These are phyloP conservation scores for Aspergillus novofumigatus DNA, from an alignment of 2,329 filamentous ascomycete species.

Conservation along the genomic window DNA sequence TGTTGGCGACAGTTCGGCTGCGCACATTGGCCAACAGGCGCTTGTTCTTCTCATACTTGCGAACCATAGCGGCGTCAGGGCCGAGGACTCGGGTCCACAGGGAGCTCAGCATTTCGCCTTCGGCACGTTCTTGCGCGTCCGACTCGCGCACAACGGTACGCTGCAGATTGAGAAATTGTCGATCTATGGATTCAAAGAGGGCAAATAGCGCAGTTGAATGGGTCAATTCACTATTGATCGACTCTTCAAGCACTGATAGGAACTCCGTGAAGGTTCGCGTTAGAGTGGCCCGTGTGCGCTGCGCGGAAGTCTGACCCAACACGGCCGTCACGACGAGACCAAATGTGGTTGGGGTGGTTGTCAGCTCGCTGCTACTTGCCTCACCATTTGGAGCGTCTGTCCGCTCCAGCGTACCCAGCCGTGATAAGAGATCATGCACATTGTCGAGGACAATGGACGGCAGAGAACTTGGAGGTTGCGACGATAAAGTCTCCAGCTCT, in stretches of 20 bases:
- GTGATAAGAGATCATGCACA: slow-evolving; percentile 70
- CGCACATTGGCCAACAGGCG: slow-evolving; percentile 73
- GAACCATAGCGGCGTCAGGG: slow-evolving; percentile 66
- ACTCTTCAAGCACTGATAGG: slow-evolving; percentile 79
- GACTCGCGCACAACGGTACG: slow-evolving; percentile 80
- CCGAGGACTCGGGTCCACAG: slow-evolving; percentile 86
- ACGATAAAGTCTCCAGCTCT: slow-evolving; percentile 69
- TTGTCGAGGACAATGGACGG: slow-evolving; percentile 73
- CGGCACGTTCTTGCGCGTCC: slow-evolving; percentile 71
- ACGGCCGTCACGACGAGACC: slow-evolving; percentile 66
- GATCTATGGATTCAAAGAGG: slow-evolving; percentile 88
- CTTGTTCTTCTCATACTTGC: slow-evolving; percentile 89
- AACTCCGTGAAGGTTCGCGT: slow-evolving; percentile 88
- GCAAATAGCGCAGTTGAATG: slow-evolving; percentile 76
- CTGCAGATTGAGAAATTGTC: slow-evolving; percentile 83
- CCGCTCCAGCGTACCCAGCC: slow-evolving; percentile 41
- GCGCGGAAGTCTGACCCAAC: slow-evolving; percentile 75
- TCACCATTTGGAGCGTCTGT: slow-evolving; percentile 23
- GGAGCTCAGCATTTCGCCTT: slow-evolving; percentile 75
- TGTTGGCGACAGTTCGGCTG: slow-evolving; percentile 79
- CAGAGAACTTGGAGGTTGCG: slow-evolving; percentile 58
- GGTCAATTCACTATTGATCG: slow-evolving; percentile 77
- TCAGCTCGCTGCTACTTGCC: slow-evolving; percentile 17
- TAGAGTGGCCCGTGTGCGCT: slow-evolving; percentile 74
- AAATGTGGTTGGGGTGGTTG: slow-evolving; percentile 58